These are phyloP conservation scores for Mucor plumbeus DNA, from an alignment of 371 early-diverging fungal genomes.

Conservation along the genomic window DNA sequence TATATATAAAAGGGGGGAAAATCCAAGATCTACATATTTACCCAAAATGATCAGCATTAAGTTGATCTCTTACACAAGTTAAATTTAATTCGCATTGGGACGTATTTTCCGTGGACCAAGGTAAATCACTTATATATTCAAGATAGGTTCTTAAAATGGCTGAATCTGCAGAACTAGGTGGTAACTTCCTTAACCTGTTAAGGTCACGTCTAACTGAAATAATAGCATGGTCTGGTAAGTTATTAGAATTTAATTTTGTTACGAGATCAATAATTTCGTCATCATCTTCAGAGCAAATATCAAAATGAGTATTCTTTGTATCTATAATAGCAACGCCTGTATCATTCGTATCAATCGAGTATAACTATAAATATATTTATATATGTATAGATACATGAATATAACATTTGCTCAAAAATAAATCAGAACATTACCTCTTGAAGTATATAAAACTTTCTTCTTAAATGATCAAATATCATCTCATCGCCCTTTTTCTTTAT, in stretches of 20 bases:
- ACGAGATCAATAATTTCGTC: conserved; percentile 69
- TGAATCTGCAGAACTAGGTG: conserved; percentile 77
- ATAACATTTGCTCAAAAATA: too few species aligned
- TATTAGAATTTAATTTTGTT: conserved; percentile 57
- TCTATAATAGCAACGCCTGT: not conserved
- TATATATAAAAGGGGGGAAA: too few species aligned
- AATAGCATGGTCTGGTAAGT: conserved; percentile 68
- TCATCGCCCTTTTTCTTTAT: conserved; percentile 17
- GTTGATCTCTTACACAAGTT: conserved; percentile 59
- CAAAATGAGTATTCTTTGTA: not conserved
- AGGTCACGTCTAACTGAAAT: conserved; percentile 72
- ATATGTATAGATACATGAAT: too few species aligned
- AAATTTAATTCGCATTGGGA: conserved; percentile 56
- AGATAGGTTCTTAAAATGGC: conserved; percentile 78
- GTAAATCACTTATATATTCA: conserved; percentile 78
- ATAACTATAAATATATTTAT: not conserved
- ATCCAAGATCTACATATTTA: conserved; percentile 2
- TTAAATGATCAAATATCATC: conserved; percentile 61
- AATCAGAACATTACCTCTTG: conserved; percentile 62
- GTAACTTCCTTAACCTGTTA: conserved; percentile 73
- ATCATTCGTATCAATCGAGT: conserved; percentile 4
- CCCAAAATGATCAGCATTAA: conserved; percentile 86
- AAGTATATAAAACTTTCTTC: conserved; percentile 78
- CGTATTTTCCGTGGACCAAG: conserved; percentile 64
- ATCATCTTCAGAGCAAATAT: conserved; percentile 44